Percentiles rank a stretch among this genome's conserved stretches.
Evolutionary conservation across 176 grass and related monocot genomes (phyloP).

Genomic region (Neostapfia colusana): DNA sequence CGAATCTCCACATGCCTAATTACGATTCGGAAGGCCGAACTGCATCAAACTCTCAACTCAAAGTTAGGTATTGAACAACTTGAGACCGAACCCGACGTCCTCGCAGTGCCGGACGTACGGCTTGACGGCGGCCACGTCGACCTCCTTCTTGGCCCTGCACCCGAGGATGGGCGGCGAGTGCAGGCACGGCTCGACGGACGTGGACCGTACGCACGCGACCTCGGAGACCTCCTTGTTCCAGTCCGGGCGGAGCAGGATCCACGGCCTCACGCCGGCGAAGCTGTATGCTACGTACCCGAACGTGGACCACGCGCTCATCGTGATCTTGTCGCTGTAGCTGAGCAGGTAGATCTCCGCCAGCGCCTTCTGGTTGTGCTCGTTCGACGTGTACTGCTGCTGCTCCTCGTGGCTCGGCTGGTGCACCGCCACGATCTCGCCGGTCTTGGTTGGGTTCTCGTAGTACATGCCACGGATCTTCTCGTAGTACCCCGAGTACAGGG

Average conservation of each 20-base stretch:
- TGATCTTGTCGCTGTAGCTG: slow-evolving; percentile 80
- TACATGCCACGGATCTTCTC: slow-evolving; percentile 80
- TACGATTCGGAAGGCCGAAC: slow-evolving; percentile 1
- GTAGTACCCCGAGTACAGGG: slow-evolving; percentile 75
- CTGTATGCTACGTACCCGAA: slow-evolving; percentile 87
- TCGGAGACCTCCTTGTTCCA: slow-evolving; percentile 56
- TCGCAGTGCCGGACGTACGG: slow-evolving; percentile 83
- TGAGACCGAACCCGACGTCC: slow-evolving; percentile 71
- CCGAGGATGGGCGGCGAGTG: slow-evolving; percentile 71
- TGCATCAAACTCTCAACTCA: neutral
- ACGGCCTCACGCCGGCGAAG: slow-evolving; percentile 80
- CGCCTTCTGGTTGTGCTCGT: slow-evolving; percentile 91
- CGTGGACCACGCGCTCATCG: slow-evolving; percentile 85
- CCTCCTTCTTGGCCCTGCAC: slow-evolving; percentile 59
- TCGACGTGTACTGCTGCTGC: slow-evolving; percentile 76
- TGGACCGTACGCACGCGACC: slow-evolving; percentile 61
- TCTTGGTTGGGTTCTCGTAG: slow-evolving; percentile 74
- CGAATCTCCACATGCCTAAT: slow-evolving; percentile 32
- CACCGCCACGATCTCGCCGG: slow-evolving; percentile 65
- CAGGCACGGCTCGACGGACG: slow-evolving; percentile 88
- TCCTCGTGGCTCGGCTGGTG: slow-evolving; percentile 94
- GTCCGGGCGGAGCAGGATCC: slow-evolving; percentile 71
- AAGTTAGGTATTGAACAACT: slow-evolving; percentile 64
- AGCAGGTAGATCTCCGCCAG: slow-evolving; percentile 80
- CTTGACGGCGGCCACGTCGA: slow-evolving; percentile 56